Conservation (phyloP, 305 asterid genomes). For the Vinca major region DNA sequence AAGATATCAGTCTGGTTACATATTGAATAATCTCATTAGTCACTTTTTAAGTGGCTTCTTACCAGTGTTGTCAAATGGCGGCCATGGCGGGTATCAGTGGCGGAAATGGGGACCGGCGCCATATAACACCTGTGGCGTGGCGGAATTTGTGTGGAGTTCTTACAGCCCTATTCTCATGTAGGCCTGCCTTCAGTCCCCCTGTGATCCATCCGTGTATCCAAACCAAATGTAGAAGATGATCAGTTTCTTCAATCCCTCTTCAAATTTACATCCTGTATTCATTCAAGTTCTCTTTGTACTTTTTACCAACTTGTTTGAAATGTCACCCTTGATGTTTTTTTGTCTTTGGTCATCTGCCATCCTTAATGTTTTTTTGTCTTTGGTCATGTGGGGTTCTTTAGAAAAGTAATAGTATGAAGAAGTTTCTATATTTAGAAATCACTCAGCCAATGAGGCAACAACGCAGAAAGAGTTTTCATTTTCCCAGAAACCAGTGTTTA, state of each 20-base stretch:
- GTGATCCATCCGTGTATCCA: background rate
- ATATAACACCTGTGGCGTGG: too few species aligned
- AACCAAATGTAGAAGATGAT: background rate
- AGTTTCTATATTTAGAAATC: background rate
- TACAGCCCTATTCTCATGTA: background rate
- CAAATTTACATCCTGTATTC: background rate
- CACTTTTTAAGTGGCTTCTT: background rate
- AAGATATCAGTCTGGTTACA: background rate
- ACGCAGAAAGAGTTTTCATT: background rate
- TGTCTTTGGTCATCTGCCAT: background rate
- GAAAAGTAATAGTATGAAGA: background rate
- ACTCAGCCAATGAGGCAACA: background rate
- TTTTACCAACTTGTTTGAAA: background rate
- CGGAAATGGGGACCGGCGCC: too few species aligned
- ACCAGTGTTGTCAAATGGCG: too few species aligned
- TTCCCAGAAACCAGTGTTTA: background rate
- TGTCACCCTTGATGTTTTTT: background rate
- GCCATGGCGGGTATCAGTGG: too few species aligned
- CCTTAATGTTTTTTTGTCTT: background rate
- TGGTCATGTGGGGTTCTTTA: background rate
- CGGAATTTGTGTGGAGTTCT: too few species aligned
- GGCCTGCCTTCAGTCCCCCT: background rate
- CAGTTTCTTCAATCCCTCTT: background rate
- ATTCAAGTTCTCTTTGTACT: background rate
- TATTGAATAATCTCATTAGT: background rate